phyloP scores from a whole-genome alignment of 805 yeast genomes.

The Saccharomyces jurei region DNA sequence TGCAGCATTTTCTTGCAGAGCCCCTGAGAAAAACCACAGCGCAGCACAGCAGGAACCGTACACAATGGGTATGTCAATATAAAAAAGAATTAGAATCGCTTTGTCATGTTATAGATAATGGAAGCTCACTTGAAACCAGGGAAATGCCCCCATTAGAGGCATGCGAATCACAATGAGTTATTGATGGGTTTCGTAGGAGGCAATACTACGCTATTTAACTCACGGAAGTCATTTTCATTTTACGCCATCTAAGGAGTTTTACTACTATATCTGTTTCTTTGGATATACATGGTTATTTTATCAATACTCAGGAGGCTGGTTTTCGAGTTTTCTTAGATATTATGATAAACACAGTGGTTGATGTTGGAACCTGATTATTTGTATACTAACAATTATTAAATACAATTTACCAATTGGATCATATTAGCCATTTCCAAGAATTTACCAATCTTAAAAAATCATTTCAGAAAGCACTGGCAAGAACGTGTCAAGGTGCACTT shows the following conservation, averaged over 20 bases:
- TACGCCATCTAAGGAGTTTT: neutral
- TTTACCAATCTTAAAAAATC: conserved; percentile 96
- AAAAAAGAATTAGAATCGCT: neutral
- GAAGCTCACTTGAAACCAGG: neutral
- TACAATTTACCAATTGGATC: neutral
- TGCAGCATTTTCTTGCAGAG: neutral
- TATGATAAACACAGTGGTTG: neutral
- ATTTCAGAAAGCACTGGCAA: conserved; percentile 99
- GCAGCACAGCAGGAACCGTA: neutral
- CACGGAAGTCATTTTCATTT: neutral
- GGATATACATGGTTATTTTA: neutral
- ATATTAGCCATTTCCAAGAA: conserved; percentile 88
- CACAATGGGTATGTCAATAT: neutral
- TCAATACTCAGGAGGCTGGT: too few species aligned
- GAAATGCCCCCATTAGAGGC: neutral
- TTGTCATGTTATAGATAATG: neutral
- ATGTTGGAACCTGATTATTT: neutral
- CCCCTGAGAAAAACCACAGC: neutral
- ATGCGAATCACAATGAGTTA: neutral
- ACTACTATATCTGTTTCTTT: too few species aligned
- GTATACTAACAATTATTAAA: conserved; percentile 2
- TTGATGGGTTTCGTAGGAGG: neutral
- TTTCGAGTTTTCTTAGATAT: neutral
- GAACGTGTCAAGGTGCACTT: conserved; percentile 97
- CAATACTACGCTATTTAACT: neutral